Evolutionary conservation across 2,329 filamentous ascomycete genomes (phyloP), one percentile per base, ranked within the genome.

Genomic region (Penicillium concentricum): DNA sequence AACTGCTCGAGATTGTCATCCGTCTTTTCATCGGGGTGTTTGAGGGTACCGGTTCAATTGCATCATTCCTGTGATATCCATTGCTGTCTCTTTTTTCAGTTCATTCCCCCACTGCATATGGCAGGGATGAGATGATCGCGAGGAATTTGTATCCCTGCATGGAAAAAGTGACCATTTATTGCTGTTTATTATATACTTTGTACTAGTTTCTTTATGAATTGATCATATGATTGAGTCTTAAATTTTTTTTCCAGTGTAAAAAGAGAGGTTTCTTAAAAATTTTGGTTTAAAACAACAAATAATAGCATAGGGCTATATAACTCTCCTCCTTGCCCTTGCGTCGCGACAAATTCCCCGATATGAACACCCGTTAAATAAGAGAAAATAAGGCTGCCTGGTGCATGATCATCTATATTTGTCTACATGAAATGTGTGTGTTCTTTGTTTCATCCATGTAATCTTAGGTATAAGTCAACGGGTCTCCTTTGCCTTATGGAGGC

Each of bases 41-140:
- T 61, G 59, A 67, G 63, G 65, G 58, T 61, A 53, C 49, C 56
- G 66, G 66, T 72, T 67, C 63, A 60, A 60, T 69, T 64, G 61
- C 67, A 62, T 67, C 51, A 58, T 67, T 67, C 60, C 63, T 67
- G 62, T 68, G 72, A 72, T 74, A 74, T 73, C 71, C 68, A 66
- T 72, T 72, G 68, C 70, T 68, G 48, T 67, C 50, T 56, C 30
- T 60, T 64, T 64, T 65, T 65, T 61, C 69, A 61, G 61, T 60
- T 66, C 63, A 62, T 62, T 64, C 56, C 61, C 61, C 58, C 57
- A 61, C 62, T 67, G 66, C 63, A 67, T 65, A 56, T 59, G 65
- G 56, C 61, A 69, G 65, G 67, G 62, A 69, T 68, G 67, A 71
- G 69, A 70, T 71, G 69, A 74, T 71, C 65, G 64, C 64, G 59